Conservation (phyloP, 345 rosid genomes). For the Dipteronia sinensis region DNA sequence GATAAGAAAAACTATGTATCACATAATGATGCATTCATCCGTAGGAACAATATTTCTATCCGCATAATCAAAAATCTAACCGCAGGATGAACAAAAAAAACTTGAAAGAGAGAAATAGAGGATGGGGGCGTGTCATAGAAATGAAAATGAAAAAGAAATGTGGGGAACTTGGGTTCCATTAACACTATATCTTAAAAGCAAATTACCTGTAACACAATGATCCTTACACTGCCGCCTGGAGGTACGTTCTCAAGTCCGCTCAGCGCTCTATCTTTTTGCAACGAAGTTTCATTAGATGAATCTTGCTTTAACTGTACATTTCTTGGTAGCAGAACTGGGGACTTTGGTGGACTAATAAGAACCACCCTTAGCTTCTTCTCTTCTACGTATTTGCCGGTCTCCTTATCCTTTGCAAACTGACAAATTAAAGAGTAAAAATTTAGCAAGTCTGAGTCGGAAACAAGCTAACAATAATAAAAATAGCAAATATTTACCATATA, state of each 20-base stretch:
- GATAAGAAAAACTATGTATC: neutral
- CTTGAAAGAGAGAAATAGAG: neutral
- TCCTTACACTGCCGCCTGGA: conserved; percentile 38
- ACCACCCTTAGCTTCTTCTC: conserved; percentile 55
- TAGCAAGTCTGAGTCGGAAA: neutral
- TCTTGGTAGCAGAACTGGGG: conserved; percentile 38
- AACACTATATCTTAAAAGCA: neutral
- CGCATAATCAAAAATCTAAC: neutral
- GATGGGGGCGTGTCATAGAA: neutral
- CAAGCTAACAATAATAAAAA: neutral
- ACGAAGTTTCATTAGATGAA: conserved; percentile 23
- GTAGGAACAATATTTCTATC: neutral
- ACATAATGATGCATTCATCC: neutral
- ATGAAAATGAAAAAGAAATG: neutral
- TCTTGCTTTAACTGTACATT: conserved; percentile 43
- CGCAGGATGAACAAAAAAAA: neutral
- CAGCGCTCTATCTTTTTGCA: conserved; percentile 18
- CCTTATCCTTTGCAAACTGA: conserved; percentile 51
- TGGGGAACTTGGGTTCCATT: neutral
- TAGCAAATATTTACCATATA: conserved; percentile 30
- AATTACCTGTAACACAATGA: neutral
- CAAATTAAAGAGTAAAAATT: conserved; percentile 3
- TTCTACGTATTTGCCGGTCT: conserved; percentile 39
- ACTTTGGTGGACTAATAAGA: conserved; percentile 37
- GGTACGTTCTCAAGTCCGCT: conserved; percentile 51